Base-by-base conservation (phyloP, 2,329 filamentous ascomycete genomes). In the Penicillium brasilianum region DNA sequence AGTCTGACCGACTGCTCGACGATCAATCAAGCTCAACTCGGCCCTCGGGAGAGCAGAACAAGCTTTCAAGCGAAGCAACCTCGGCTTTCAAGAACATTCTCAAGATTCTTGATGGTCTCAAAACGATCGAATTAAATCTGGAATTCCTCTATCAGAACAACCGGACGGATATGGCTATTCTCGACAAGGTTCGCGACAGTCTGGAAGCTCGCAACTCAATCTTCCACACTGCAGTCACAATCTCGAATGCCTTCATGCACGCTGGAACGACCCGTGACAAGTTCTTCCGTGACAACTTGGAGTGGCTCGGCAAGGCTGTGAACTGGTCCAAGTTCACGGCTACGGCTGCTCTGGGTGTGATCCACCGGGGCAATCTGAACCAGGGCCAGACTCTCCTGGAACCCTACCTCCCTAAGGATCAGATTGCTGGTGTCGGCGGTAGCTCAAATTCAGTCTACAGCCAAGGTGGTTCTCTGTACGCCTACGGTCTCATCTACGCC, bases 251-350 rank as follows among this genome's bases (percentile, higher is more conserved):
- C 11, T 98, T 99, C 77, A 99, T 99, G 95, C 96, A 99, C 76
- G 93, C 96, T 57, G 96, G 95, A 61, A 99, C 95, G 0, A 97
- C 94, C 0, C 95, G 97, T 71, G 95, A 99, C 80, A 96, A 94
- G 73, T 99, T 99, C 81, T 98, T 99, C 87, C 87, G 96, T 8
- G 93, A 98, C 73, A 99, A 99, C 75, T 81, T 99, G 25, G 95
- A 99, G 68, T 99, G 95, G 95, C 82, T 99, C 3, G 93, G 94
- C 62, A 99, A 98, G 82, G 95, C 95, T 28, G 93, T 98, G 51
- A 99, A 99, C 81, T 99, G 95, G 95, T 97, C 93, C 63, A 99
- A 99, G 77, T 99, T 99, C 76, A 97, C 95, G 0, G 95, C 95
- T 14, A 99, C 95, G 4, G 95, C 95, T 59, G 95, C 95, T 8